Percentiles rank a stretch among this genome's conserved stretches.
phyloP scores from a whole-genome alignment of 768 basidiomycete genomes.

The Phylloporus arenicola region DNA sequence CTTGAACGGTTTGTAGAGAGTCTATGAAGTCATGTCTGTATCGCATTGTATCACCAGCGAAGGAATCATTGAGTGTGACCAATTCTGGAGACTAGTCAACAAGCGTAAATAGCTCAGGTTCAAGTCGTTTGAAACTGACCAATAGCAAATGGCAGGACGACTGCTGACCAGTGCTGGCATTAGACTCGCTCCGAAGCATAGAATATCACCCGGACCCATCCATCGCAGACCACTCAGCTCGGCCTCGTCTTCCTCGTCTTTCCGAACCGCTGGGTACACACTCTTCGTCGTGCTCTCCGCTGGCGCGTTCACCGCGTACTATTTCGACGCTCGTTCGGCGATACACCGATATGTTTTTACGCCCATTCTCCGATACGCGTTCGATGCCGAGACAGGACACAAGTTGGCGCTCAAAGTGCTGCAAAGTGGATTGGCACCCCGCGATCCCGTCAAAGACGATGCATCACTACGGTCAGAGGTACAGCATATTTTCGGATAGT shows the following conservation, averaged over 20 bases:
- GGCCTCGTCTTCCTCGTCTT: conserved; percentile 15
- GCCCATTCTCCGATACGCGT: conserved; percentile 60
- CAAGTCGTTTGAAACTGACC: no score
- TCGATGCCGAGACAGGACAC: conserved; percentile 85
- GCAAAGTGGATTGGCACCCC: conserved; percentile 68
- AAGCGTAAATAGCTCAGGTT: no score
- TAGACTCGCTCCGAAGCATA: conserved; percentile 16
- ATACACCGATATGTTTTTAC: conserved; percentile 83
- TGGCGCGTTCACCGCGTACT: conserved; percentile 73
- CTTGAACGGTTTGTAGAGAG: no score
- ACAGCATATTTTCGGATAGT: background rate
- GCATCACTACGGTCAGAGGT: conserved; percentile 65
- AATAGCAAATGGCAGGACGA: conserved; percentile 13
- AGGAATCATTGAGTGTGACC: no score
- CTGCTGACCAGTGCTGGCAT: conserved; percentile 13
- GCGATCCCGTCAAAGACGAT: conserved; percentile 69
- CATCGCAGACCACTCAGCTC: conserved; percentile 13
- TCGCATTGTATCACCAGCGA: no score
- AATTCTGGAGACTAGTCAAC: no score
- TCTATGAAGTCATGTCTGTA: no score
- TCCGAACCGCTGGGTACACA: conserved; percentile 48
- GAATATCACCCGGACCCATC: conserved; percentile 1
- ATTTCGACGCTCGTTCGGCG: conserved; percentile 81
- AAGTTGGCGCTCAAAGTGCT: conserved; percentile 79
- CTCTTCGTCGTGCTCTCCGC: conserved; percentile 54